Conservation (phyloP, 306 rosid genomes). For the Corylus heterophylla region DNA sequence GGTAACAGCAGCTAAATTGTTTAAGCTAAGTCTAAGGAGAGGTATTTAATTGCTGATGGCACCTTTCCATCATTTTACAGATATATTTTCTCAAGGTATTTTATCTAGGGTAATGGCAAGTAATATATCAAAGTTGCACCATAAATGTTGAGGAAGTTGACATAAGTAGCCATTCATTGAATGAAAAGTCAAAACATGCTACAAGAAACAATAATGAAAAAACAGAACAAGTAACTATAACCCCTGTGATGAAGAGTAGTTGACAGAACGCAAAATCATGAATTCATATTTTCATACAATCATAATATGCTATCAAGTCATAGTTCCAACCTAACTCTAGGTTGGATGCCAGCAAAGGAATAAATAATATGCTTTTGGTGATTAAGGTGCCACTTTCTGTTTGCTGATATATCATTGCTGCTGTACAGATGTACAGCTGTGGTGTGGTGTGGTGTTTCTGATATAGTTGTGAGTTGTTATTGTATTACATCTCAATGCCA, state of each 20-base stretch:
- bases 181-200: slow-evolving; percentile 3
- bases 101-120: neutral
- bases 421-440: neutral
- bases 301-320: neutral
- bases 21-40: neutral
- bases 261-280: neutral
- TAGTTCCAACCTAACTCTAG: neutral
- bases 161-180: neutral
- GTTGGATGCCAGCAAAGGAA: neutral
- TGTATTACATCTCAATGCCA: neutral
- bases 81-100: neutral
- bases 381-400: neutral
- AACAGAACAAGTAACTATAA: neutral
- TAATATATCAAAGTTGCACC: neutral
- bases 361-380: neutral
- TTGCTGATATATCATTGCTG: neutral
- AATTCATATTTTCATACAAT: neutral
- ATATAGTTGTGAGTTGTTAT: neutral
- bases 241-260: neutral
- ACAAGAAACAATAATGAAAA: neutral
- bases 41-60: neutral
- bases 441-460: neutral
- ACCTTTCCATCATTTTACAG: neutral
- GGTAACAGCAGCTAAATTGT: neutral
- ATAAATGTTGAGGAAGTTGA: neutral